Conservation (phyloP, 1,139 yeast species). For the Zhuliangozyma parablackwelliae region DNA sequence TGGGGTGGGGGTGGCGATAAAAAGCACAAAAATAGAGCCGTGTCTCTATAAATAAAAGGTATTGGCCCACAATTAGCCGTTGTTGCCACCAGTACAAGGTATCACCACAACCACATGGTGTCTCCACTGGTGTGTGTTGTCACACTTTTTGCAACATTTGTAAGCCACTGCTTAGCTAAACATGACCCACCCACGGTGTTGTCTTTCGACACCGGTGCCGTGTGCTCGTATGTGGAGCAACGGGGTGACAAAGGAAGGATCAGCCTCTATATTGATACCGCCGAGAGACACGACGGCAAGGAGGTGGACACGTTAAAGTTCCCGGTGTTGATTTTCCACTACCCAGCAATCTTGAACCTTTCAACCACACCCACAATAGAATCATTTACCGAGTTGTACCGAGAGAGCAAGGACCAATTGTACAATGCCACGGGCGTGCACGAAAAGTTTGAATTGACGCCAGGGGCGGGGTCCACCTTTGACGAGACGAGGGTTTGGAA, state of each 20-base stretch:
- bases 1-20: no score
- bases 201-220: background rate
- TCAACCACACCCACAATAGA: conserved; percentile 18
- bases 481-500: conserved; percentile 8
- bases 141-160: no score
- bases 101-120: no score
- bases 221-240: background rate
- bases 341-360: conserved; percentile 20
- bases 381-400: conserved; percentile 10
- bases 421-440: conserved; percentile 8
- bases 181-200: no score
- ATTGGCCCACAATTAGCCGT: no score
- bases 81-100: no score
- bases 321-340: conserved; percentile 25
- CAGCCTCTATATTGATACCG: conserved; percentile 2
- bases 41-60: no score
- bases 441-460: conserved; percentile 7
- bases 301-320: conserved; percentile 8
- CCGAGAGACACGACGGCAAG: background rate
- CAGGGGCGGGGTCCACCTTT: conserved; percentile 3
- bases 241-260: background rate
- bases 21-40: no score
- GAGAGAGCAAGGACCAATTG: conserved; percentile 9
- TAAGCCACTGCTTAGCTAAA: no score
- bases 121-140: no score